A percentile compares a stretch with the other conserved stretches of the same genome.
phyloP scores from a whole-genome alignment of 257 asterid genomes.

The Nicotiana undulata region DNA sequence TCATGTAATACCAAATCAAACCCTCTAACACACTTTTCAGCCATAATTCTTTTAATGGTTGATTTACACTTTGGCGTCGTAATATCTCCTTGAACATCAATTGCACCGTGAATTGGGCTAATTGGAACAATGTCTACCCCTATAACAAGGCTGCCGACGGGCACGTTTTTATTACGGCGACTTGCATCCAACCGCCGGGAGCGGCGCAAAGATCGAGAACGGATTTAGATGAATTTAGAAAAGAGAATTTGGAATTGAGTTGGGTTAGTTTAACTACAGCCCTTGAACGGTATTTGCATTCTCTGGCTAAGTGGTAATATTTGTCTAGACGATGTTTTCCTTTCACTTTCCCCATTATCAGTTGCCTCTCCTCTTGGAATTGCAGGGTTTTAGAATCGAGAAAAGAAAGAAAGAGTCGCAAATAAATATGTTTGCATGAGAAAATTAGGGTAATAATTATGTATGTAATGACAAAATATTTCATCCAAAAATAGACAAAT shows the following conservation, averaged over 20 bases:
- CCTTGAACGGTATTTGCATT: slow-evolving; percentile 79
- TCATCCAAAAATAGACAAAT: no score
- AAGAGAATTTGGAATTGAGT: slow-evolving; percentile 60
- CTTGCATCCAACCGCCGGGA: slow-evolving; percentile 99
- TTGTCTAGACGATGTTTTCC: slow-evolving; percentile 87
- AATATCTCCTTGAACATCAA: slow-evolving; percentile 71
- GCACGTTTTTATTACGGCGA: slow-evolving; percentile 58
- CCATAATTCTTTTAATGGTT: slow-evolving; percentile 53
- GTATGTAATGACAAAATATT: no score
- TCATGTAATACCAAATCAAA: slow-evolving; percentile 78
- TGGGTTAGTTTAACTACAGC: slow-evolving; percentile 86
- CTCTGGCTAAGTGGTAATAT: slow-evolving; percentile 72
- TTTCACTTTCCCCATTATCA: slow-evolving; percentile 60
- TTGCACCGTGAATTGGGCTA: slow-evolving; percentile 73
- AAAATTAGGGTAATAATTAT: no score
- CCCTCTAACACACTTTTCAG: slow-evolving; percentile 56
- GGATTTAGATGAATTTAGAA: slow-evolving; percentile 60
- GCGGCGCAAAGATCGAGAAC: slow-evolving; percentile 98
- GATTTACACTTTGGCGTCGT: slow-evolving; percentile 57
- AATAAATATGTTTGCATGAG: no score
- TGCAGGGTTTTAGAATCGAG: not conserved
- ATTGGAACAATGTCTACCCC: slow-evolving; percentile 83
- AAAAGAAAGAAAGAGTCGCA: no score
- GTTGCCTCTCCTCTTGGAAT: not conserved
- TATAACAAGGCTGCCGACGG: slow-evolving; percentile 67